Evolutionary conservation across 2,329 filamentous ascomycete genomes (phyloP).

Genomic region (Xylariaceae sp.): DNA sequence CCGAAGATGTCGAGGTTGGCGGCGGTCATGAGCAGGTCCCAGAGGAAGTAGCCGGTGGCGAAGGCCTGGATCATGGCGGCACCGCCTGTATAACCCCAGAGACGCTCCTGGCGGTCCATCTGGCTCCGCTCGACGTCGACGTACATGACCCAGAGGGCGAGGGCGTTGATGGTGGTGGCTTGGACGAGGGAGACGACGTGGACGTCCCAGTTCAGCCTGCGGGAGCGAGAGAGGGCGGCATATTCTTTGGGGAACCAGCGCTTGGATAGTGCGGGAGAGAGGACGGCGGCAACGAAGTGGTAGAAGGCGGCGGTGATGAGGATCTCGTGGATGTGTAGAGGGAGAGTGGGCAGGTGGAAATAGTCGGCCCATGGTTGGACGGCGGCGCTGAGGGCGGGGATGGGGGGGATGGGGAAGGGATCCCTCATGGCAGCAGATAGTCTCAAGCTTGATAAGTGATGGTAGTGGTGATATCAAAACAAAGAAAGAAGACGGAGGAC

Average conservation of each 20-base stretch:
- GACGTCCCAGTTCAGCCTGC: conserved; percentile 77
- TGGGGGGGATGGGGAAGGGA: conserved; percentile 62
- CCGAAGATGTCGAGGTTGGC: conserved; percentile 69
- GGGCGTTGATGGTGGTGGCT: conserved; percentile 64
- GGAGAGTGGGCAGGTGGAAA: conserved; percentile 61
- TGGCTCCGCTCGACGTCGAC: conserved; percentile 62
- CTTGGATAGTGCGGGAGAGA: conserved; percentile 65
- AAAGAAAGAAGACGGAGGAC: too few species aligned
- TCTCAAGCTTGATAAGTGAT: too few species aligned
- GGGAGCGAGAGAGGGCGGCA: conserved; percentile 54
- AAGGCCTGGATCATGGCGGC: conserved; percentile 71
- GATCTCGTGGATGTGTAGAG: conserved; percentile 75
- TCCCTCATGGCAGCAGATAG: conserved; percentile 63
- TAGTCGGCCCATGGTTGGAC: conserved; percentile 62
- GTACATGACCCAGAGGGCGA: conserved; percentile 72
- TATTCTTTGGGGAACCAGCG: conserved; percentile 62
- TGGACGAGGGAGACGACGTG: conserved; percentile 83
- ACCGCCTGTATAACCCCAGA: conserved; percentile 75
- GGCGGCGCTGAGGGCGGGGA: conserved; percentile 53
- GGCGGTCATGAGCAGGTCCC: conserved; percentile 71
- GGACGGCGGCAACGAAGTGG: conserved; percentile 59
- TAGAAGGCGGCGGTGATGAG: conserved; percentile 64
- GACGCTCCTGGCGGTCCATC: conserved; percentile 63
- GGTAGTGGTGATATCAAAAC: background rate
- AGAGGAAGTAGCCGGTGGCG: conserved; percentile 78